A percentile compares a stretch with the other conserved stretches of the same genome.
phyloP scores from a whole-genome alignment of 148 eudicot genomes.

The Silene latifolia region DNA sequence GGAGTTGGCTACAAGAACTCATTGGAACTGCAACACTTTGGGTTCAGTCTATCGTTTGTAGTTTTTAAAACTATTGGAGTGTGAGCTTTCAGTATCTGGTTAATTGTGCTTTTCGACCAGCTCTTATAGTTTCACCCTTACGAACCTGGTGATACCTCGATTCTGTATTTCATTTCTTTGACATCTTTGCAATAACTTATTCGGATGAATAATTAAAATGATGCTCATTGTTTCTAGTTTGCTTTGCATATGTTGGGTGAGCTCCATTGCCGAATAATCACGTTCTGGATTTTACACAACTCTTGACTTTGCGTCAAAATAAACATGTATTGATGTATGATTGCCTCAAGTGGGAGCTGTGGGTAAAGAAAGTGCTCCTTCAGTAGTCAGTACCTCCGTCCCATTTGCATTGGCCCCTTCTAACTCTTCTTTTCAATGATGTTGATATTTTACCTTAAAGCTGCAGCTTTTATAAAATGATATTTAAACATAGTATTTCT shows the following conservation, averaged over 20 bases:
- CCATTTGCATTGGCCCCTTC: no score
- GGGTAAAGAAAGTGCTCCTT: background rate
- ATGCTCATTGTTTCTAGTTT: background rate
- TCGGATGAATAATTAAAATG: background rate
- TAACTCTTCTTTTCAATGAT: no score
- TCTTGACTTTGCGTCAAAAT: background rate
- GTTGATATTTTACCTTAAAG: no score
- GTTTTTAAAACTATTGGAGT: background rate
- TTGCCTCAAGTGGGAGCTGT: background rate
- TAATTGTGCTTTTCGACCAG: background rate
- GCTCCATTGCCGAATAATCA: background rate
- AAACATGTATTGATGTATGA: background rate
- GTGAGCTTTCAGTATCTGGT: background rate
- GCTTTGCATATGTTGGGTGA: background rate
- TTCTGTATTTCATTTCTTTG: background rate
- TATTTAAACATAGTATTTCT: no score
- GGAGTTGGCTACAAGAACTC: no score
- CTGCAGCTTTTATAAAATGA: no score
- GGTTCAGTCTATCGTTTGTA: no score
- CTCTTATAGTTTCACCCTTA: background rate
- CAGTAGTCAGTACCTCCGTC: no score
- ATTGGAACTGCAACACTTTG: background rate
- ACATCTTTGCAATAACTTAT: background rate
- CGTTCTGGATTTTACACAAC: background rate
- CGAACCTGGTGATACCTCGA: background rate